These are phyloP conservation scores for Penicillium longicatenatum DNA, from an alignment of 495 filamentous ascomycete genomes.

Conservation along the genomic window DNA sequence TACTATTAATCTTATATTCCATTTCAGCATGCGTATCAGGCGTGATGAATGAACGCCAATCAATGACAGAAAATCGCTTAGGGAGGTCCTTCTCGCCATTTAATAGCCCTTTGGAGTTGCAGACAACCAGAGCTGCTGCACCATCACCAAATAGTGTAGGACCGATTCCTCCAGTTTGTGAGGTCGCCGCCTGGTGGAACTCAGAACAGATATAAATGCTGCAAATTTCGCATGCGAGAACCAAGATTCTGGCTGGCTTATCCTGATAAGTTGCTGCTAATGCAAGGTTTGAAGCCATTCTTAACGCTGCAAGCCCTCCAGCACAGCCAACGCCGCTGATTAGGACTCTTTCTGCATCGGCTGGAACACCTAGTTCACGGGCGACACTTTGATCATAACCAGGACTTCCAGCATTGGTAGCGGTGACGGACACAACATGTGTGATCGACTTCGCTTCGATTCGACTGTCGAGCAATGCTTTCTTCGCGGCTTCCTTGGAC, in stretches of 20 bases:
- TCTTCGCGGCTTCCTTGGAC: constrained; percentile 56
- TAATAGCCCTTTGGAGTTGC: constrained; percentile 46
- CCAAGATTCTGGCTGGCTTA: constrained; percentile 38
- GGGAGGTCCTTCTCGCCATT: constrained; percentile 27
- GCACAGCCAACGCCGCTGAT: constrained; percentile 65
- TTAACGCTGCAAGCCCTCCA: constrained; percentile 63
- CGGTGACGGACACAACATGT: constrained; percentile 66
- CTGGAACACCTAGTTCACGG: constrained; percentile 51
- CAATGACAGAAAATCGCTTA: constrained; percentile 53
- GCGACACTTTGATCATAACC: constrained; percentile 66
- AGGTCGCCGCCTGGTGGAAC: constrained; percentile 47
- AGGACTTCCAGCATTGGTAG: constrained; percentile 66
- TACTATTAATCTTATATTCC: neutral
- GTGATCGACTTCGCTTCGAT: constrained; percentile 55
- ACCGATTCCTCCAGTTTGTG: constrained; percentile 58
- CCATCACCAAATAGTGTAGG: constrained; percentile 64
- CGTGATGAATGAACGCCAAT: constrained; percentile 58
- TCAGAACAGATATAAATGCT: constrained; percentile 60
- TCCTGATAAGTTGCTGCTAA: constrained; percentile 54
- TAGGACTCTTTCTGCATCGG: constrained; percentile 56
- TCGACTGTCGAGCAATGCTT: constrained; percentile 56
- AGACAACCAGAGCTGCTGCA: constrained; percentile 58
- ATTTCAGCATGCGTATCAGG: constrained; percentile 41
- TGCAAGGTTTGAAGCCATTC: constrained; percentile 62
- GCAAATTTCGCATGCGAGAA: constrained; percentile 61